Evolutionary conservation across 2,329 filamentous ascomycete species (phyloP), one percentile per base, ranked within the genome.

Genomic region (Arachnopeziza araneosa): DNA sequence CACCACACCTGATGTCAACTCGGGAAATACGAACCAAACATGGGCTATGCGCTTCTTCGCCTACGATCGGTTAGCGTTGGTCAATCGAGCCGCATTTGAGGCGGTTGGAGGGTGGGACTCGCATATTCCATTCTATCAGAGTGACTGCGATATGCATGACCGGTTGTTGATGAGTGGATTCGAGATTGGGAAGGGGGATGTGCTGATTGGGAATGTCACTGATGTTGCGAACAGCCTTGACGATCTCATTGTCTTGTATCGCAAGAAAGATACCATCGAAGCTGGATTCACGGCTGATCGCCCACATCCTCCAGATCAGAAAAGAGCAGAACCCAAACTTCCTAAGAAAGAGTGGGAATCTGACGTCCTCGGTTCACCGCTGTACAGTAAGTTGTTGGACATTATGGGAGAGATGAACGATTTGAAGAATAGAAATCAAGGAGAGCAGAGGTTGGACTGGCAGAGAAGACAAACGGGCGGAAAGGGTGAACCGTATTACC

Each of bases 41-140:
- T 85, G 82, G 82, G 81, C 73, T 0, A 69, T 78, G 51, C 75
- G 77, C 21, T 82, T 83, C 70, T 85, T 83, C 67, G 76, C 79
- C 17, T 85, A 84, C 71, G 82, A 85, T 67, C 79, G 80, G 63
- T 73, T 86, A 2, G 76, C 81, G 2, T 73, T 84, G 1, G 80
- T 85, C 50, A 84, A 85, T 65, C 78, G 78, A 14, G 73, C 69
- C 14, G 79, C 81, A 0, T 79, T 78, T 66, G 76, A 78, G 63
- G 75, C 54, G 0, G 22, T 66, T 23, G 77, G 82, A 24, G 80
- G 76, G 0, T 85, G 81, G 80, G 83, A 85, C 66, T 78, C 78
- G 0, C 71, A 80, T 59, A 83, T 86, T 50, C 80, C 82, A 0
- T 85, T 79, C 66, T 84, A 84, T 68, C 75, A 78, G 58, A 81